Base-by-base conservation (phyloP, 768 basidiomycete genomes). In the Rickenella mellea region DNA sequence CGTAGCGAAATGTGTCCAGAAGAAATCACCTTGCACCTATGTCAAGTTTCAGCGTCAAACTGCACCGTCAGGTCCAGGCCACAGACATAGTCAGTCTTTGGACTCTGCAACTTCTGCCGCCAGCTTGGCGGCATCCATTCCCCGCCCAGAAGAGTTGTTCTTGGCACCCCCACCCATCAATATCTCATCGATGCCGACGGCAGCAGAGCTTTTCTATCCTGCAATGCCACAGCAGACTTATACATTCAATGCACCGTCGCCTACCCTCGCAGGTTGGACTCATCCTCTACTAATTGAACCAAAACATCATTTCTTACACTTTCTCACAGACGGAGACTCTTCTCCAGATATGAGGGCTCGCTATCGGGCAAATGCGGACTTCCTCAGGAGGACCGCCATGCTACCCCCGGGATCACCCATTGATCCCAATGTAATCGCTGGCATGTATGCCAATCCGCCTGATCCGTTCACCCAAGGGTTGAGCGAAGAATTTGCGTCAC, bases 1-100 rank as follows among this genome's bases (percentile, higher is more conserved):
- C 2, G 14, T 54, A 86, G 84, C 78, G 12, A 87, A 86, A 72
- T 88, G 86, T 51, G 51, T 75, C 1, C 69, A 80, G 40, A 75
- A 81, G 43, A 85, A 83, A 57, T 70, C 64, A 42, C 70, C 80
- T 4, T 88, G 85, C 61, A 88, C 84, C 0, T 88, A 76, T 49
- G 78, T 86, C 58, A 85, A 88, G 54, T 86, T 83, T 53, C 83
- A 85, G 54, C 76, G 83, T 11, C 85, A 86, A 54, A 87, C 85
- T 0, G 83, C 83, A 0, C 84, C 83, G 22, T 69, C 73, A 2
- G 83, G 83, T 3, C 84, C 83, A 8, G 83, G 83, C 8, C 84
- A 87, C 50, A 60, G 66, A 2, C 32, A 46, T 5, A 40, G 40
- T 20, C 48, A 28, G 20, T 22, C 26, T 20, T 21, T 19, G 10